Conservation (phyloP, 768 basidiomycete species). For the Pholiota microspora region DNA sequence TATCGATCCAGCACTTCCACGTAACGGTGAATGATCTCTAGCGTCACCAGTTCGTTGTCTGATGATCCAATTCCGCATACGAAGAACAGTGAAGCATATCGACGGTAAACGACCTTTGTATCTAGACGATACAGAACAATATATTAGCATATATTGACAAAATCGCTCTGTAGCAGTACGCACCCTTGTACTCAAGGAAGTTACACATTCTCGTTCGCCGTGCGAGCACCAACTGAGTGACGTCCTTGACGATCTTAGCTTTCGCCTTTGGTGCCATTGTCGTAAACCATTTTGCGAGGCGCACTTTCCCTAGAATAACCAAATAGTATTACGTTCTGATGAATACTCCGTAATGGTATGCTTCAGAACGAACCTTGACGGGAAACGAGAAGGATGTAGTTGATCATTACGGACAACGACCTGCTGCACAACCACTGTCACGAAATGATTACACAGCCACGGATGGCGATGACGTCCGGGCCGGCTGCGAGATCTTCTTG, state of each 20-base stretch:
- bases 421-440: neutral
- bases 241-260: conserved; percentile 98
- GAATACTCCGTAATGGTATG: neutral
- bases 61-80: conserved; percentile 81
- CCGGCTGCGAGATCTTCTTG: neutral
- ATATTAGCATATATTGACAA: conserved; percentile 1
- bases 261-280: conserved; percentile 90
- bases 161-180: conserved; percentile 16
- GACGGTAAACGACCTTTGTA: conserved; percentile 92
- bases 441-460: conserved; percentile 17
- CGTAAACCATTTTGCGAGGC: conserved; percentile 97
- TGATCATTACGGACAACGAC: conserved; percentile 60
- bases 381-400: conserved; percentile 97
- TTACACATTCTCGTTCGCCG: conserved; percentile 98
- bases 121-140: conserved; percentile 38
- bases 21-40: conserved; percentile 95
- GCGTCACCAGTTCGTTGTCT: conserved; percentile 92
- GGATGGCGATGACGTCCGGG: neutral
- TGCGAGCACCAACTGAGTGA: conserved; percentile 95
- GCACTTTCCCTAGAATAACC: conserved; percentile 77
- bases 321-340: neutral
- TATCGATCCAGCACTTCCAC: conserved; percentile 93
- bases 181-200: conserved; percentile 98
- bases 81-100: conserved; percentile 97
- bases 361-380: conserved; percentile 70